Conservation (phyloP, 805 yeast genomes). For the Candida caryicola region DNA sequence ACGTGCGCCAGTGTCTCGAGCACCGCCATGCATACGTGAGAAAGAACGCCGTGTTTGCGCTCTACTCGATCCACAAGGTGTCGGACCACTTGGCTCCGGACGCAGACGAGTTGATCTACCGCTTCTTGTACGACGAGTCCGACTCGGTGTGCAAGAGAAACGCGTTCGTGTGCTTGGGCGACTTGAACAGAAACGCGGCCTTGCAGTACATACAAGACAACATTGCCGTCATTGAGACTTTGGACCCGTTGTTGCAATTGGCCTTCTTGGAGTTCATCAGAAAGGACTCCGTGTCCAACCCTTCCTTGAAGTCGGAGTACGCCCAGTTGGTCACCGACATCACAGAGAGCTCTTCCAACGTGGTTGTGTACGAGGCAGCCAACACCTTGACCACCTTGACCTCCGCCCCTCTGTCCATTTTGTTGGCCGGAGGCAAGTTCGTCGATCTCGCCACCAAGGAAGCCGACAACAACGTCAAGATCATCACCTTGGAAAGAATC, state of each 20-base stretch:
- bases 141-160: constrained; percentile 95
- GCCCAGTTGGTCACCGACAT: constrained; percentile 69
- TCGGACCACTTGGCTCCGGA: constrained; percentile 90
- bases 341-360: constrained; percentile 63
- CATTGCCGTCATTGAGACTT: constrained; percentile 52
- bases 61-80: constrained; percentile 75
- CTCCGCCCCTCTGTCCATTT: constrained; percentile 59
- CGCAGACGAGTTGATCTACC: constrained; percentile 79
- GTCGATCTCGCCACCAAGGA: constrained; percentile 88
- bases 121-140: constrained; percentile 74
- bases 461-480: constrained; percentile 92
- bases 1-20: constrained; percentile 84
- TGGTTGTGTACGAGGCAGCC: constrained; percentile 90
- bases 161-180: constrained; percentile 85
- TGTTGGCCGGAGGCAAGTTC: constrained; percentile 79
- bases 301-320: constrained; percentile 69
- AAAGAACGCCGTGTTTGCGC: constrained; percentile 92
- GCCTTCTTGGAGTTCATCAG: constrained; percentile 90
- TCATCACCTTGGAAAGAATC: constrained; percentile 86
- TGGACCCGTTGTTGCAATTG: constrained; percentile 84
- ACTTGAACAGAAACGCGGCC: constrained; percentile 81
- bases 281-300: constrained; percentile 64
- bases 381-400: constrained; percentile 67
- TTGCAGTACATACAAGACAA: constrained; percentile 76
- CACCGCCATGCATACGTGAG: constrained; percentile 98